Percentiles rank a stretch among this genome's conserved stretches.
Evolutionary conservation across 148 eudicot species (phyloP).

Genomic region (Camellia sinensis): DNA sequence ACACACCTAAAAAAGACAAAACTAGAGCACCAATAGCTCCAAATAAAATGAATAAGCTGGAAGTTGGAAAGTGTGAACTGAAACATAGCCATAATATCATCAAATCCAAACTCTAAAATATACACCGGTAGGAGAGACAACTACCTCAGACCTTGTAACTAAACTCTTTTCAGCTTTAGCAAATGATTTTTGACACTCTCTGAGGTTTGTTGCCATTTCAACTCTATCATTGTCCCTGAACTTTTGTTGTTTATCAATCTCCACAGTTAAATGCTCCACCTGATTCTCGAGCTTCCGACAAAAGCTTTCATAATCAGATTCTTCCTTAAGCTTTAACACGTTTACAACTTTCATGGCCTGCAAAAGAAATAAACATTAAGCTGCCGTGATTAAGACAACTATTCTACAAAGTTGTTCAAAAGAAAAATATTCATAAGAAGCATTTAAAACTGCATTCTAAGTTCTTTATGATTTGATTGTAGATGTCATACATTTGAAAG

Average conservation of each 20-base stretch:
- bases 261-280: slow-evolving; percentile 73
- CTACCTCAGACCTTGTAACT: slow-evolving; percentile 84
- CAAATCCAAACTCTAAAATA: background rate
- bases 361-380: slow-evolving; percentile 17
- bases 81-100: background rate
- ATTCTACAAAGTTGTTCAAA: background rate
- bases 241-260: slow-evolving; percentile 88
- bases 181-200: slow-evolving; percentile 58
- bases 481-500: background rate
- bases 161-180: slow-evolving; percentile 66
- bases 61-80: background rate
- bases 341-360: slow-evolving; percentile 98
- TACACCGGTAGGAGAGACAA: slow-evolving; percentile 25
- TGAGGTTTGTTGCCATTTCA: slow-evolving; percentile 63
- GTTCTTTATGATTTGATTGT: background rate
- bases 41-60: background rate
- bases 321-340: slow-evolving; percentile 86
- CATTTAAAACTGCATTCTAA: background rate
- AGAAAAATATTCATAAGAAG: background rate
- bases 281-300: slow-evolving; percentile 86
- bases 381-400: background rate
- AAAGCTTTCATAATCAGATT: slow-evolving; percentile 90
- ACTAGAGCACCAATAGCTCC: background rate
- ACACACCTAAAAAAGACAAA: background rate
- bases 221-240: slow-evolving; percentile 57